Base-by-base conservation (phyloP, 2,329 filamentous ascomycete genomes). In the Raffaelea ambrosiae region DNA sequence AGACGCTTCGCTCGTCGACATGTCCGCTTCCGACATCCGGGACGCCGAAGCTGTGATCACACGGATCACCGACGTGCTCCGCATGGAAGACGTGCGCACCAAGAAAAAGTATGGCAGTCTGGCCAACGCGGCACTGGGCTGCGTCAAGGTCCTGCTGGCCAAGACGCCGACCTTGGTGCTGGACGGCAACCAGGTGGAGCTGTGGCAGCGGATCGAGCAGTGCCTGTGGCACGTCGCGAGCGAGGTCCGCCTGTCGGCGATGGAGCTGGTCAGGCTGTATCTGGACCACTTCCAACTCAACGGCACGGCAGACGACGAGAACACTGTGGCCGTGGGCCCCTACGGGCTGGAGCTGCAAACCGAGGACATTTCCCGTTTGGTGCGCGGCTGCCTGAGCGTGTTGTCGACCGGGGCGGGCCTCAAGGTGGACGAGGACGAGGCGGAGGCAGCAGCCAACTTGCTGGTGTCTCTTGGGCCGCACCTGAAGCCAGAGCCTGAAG, bases 391-490 rank as follows among this genome's bases (percentile, higher is more conserved):
- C 0, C 65, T 77, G 8, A 64, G 68, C 42, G 72, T 77, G 18
- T 61, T 95, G 40, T 79, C 79, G 43, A 78, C 77, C 0, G 20
- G n/a, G 16, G n/a, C 46, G 39, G 52, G 39, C 5, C 72, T 76
- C 0, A 77, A 76, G 45, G 46, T 91, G 8, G 81, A 83, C 16
- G 84, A 93, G 58, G 74, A 81, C 10, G 71, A 97, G n/a, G 86
- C 86, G 1, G 74, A 79, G 39, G 88, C 95, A 61, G 82, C 82
- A 13, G 80, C 87, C 4, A 85, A 88, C 54, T 88, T 95, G 53
- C 71, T 95, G 33, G 74, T 91, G 35, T 95, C 95, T 70, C 71
- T 98, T 0, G 87, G 83, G 39, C 79, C 69, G 20, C 73, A 73
- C 49, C 64, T 81, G 74, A 51, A 82, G 69, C 58, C 51, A 2